Base-by-base conservation (phyloP, 306 rosid genomes). In the Quillaja saponaria region DNA sequence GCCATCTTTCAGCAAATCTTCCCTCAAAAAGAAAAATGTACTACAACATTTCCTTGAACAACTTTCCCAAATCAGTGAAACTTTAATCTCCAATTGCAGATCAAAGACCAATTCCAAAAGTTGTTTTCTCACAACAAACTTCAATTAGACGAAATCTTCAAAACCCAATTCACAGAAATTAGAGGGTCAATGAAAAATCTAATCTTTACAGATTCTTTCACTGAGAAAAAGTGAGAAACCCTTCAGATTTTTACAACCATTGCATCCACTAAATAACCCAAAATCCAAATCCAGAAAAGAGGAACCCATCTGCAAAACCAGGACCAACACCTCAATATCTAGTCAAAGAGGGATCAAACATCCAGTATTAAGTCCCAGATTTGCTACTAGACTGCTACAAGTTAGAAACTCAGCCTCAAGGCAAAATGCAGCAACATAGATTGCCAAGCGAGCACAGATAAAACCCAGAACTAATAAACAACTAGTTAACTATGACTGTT, bases 1-100 rank as follows among this genome's bases (percentile, higher is more conserved):
- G 95, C 80, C 98, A 92, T 91, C 59, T 58, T 64, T 49, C 1
- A 39, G 33, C 34, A 37, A 76, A 56, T 66, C 74, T 76, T 59
- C 67, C 65, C 70, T 49, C 37, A 63, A 44, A 11, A 10, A 40
- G 67, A 64, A n/a, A 56, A 77, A 72, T 67, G 60, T 56, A 34
- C 71, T 76, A 66, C 28, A 62, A 41, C 55, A 55, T 68, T 64
- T 67, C 71, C 83, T 79, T 77, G 44, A 5, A 48, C 59, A 61
- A 53, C 59, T 46, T 10, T 37, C 31, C 42, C 61, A 50, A 67
- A 38, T 55, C 54, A 68, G 13, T 21, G 62, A 47, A 46, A 35
- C 54, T 39, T 56, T 3, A 57, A 67, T 42, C 45, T 21, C 71
- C 63, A 58, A 65, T 21, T 51, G 40, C 67, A 63, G 41, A 72